These are phyloP conservation scores for Cornus florida DNA, from an alignment of 148 eudicot species.

Conservation along the genomic window DNA sequence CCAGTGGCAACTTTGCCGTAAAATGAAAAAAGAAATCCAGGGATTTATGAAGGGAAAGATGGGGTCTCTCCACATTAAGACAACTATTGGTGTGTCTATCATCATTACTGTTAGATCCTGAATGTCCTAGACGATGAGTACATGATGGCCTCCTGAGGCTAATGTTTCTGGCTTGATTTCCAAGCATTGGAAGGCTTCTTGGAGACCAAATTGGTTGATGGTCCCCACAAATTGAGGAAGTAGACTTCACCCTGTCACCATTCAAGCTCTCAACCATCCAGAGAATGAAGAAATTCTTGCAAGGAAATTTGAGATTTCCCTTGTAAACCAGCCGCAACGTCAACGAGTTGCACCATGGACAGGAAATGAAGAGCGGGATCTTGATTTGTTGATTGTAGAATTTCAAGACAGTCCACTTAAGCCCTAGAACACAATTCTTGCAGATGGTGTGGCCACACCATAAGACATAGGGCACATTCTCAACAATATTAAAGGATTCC, in stretches of 20 bases:
- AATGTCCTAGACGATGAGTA: constrained; percentile 23
- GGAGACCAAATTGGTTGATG: constrained; percentile 45
- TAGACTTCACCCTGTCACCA: constrained; percentile 57
- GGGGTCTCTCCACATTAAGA: constrained; percentile 32
- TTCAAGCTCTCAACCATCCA: constrained; percentile 87
- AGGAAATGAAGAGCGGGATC: constrained; percentile 64
- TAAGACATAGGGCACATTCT: constrained; percentile 63
- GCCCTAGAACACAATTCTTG: constrained; percentile 69
- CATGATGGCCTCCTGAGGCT: constrained; percentile 25
- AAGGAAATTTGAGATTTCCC: constrained; percentile 64
- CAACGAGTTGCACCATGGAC: constrained; percentile 74
- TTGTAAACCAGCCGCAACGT: constrained; percentile 50
- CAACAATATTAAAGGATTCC: constrained; percentile 58
- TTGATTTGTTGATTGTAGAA: constrained; percentile 54
- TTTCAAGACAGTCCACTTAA: constrained; percentile 50
- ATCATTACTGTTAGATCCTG: constrained; percentile 11
- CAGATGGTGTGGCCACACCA: constrained; percentile 89
- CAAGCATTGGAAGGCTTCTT: constrained; percentile 33
- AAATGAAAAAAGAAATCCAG: constrained; percentile 43
- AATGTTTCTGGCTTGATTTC: constrained; percentile 19
- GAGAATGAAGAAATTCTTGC: constrained; percentile 73
- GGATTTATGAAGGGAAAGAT: constrained; percentile 41
- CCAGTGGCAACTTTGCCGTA: constrained; percentile 46
- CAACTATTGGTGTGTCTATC: constrained; percentile 9
- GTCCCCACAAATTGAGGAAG: constrained; percentile 34